Evolutionary conservation across 2,329 filamentous ascomycete genomes (phyloP).

Genomic region (Lanzia echinophila): DNA sequence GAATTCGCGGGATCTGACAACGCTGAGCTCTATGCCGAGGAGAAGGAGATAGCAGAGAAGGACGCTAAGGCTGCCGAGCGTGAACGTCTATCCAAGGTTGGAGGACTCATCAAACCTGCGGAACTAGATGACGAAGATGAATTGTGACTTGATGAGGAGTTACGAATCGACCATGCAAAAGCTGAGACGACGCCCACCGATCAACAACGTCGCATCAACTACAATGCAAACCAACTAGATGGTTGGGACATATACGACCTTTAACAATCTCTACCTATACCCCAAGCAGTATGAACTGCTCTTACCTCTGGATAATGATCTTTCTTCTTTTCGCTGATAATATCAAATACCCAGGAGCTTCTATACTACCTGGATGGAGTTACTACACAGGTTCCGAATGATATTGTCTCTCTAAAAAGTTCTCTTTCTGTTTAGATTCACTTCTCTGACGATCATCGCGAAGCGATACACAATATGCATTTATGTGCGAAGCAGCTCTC

Average conservation of each 20-base stretch:
- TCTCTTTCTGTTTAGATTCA: constrained; percentile 25
- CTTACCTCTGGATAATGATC: constrained; percentile 21
- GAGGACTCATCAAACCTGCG: constrained; percentile 93
- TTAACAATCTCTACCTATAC: constrained; percentile 27
- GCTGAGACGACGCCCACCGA: constrained; percentile 8
- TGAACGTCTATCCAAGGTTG: constrained; percentile 89
- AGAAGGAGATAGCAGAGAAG: constrained; percentile 85
- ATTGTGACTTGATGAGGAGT: constrained; percentile 72
- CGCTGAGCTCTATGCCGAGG: constrained; percentile 84
- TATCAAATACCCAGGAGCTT: constrained; percentile 14
- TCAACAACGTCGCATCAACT: constrained; percentile 3
- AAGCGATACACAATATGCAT: constrained; percentile 23
- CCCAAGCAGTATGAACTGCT: constrained; percentile 5
- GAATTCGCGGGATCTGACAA: constrained; percentile 89
- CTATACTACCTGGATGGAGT: constrained; percentile 24
- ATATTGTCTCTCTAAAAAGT: constrained; percentile 27
- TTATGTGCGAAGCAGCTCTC: constrained; percentile 14
- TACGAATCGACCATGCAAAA: constrained; percentile 48
- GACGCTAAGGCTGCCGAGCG: constrained; percentile 83
- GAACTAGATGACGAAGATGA: constrained; percentile 85
- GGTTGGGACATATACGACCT: constrained; percentile 63
- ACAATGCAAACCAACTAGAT: constrained; percentile 39
- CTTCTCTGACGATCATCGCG: constrained; percentile 18
- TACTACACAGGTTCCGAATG: constrained; percentile 19
- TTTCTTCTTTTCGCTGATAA: constrained; percentile 15